These are phyloP conservation scores for Galerina marginata DNA, from an alignment of 768 basidiomycete species.

Conservation along the genomic window DNA sequence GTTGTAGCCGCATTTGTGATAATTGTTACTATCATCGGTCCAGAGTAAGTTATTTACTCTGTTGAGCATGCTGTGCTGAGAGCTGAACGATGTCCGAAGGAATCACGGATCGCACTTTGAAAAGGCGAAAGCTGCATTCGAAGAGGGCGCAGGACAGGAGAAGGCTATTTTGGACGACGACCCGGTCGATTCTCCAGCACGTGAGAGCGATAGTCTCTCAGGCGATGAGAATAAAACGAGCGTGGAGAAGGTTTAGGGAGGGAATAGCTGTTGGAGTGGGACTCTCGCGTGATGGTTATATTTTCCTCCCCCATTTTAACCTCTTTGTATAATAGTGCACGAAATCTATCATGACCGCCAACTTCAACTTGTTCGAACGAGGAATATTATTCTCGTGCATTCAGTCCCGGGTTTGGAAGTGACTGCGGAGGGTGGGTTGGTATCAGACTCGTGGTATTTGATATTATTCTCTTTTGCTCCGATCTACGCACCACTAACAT, in stretches of 20 bases:
- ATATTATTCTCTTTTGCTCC: too few relatives aligned
- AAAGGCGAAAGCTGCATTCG: constrained; percentile 77
- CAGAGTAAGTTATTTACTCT: constrained; percentile 54
- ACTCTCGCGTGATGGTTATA: too few relatives aligned
- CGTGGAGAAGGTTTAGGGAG: neutral
- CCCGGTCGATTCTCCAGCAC: neutral
- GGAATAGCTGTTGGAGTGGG: too few relatives aligned
- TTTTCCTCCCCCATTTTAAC: too few relatives aligned
- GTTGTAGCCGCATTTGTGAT: constrained; percentile 79
- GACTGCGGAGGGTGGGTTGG: too few relatives aligned
- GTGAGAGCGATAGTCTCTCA: constrained; percentile 11
- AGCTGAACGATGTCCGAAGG: constrained; percentile 34
- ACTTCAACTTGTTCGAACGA: too few relatives aligned
- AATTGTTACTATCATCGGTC: constrained; percentile 77
- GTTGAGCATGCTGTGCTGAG: neutral
- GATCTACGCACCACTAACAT: too few relatives aligned
- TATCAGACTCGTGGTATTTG: too few relatives aligned
- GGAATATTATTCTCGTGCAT: too few relatives aligned
- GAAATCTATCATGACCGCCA: too few relatives aligned
- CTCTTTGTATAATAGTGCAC: too few relatives aligned
- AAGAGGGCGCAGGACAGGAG: constrained; percentile 69
- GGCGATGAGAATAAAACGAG: constrained; percentile 9
- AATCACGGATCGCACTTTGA: constrained; percentile 87
- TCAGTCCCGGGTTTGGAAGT: too few relatives aligned
- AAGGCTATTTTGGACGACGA: constrained; percentile 27